phyloP scores from a whole-genome alignment of 2,329 filamentous ascomycete genomes.

The Cryphonectria parasitica region DNA sequence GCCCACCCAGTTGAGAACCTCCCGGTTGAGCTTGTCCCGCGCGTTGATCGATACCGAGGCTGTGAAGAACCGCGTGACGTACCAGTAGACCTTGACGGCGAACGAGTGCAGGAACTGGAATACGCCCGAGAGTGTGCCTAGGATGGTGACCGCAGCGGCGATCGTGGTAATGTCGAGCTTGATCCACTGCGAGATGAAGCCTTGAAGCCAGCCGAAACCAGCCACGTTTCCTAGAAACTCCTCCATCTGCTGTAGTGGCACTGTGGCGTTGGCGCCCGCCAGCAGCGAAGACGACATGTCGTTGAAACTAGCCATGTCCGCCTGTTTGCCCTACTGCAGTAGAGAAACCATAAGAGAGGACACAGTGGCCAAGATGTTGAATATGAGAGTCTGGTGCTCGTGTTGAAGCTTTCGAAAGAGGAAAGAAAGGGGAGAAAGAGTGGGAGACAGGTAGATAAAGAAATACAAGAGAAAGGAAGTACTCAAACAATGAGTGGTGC shows the following conservation, averaged over 20 bases:
- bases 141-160: slow-evolving; percentile 39
- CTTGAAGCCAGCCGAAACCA: slow-evolving; percentile 37
- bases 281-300: slow-evolving; percentile 17
- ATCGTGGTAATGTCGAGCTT: slow-evolving; percentile 41
- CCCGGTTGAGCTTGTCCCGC: slow-evolving; percentile 43
- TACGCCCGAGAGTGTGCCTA: slow-evolving; percentile 40
- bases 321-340: not conserved
- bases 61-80: slow-evolving; percentile 42
- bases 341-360: not conserved
- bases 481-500: too few relatives aligned
- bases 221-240: slow-evolving; percentile 35
- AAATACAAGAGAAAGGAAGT: too few relatives aligned
- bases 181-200: slow-evolving; percentile 42
- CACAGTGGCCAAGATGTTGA: not conserved
- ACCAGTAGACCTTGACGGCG: slow-evolving; percentile 41
- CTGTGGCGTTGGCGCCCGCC: slow-evolving; percentile 14
- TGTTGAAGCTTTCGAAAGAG: not conserved
- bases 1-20: slow-evolving; percentile 45
- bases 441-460: too few relatives aligned
- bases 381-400: not conserved
- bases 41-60: slow-evolving; percentile 43
- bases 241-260: slow-evolving; percentile 22
- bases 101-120: slow-evolving; percentile 37
- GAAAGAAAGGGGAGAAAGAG: not conserved
- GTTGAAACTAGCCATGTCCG: slow-evolving; percentile 12